Evolutionary conservation across 495 filamentous ascomycete species (phyloP).

Genomic region (Penicillium steckii): DNA sequence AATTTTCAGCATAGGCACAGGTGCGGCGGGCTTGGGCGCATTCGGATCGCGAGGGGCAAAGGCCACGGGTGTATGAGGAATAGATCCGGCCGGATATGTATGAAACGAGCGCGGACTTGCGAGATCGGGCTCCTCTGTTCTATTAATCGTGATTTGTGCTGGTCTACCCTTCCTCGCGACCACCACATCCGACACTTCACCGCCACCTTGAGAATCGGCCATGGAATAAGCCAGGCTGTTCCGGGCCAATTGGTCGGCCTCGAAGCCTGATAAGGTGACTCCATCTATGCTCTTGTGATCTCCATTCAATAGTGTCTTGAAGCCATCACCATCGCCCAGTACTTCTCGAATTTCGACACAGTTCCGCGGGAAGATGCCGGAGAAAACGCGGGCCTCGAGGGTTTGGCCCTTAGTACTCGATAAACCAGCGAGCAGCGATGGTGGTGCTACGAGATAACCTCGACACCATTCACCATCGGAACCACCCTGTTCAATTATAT

Average conservation of each 20-base stretch:
- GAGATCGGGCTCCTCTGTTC: slow-evolving; percentile 33
- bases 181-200: slow-evolving; percentile 39
- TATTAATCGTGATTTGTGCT: slow-evolving; percentile 42
- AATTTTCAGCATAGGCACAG: slow-evolving; percentile 95
- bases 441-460: slow-evolving; percentile 92
- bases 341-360: slow-evolving; percentile 86
- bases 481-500: slow-evolving; percentile 97
- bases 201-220: slow-evolving; percentile 23
- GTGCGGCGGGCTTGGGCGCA: slow-evolving; percentile 77
- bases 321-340: slow-evolving; percentile 56
- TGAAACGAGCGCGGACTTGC: slow-evolving; percentile 33
- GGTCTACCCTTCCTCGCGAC: slow-evolving; percentile 44
- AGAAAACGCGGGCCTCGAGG: slow-evolving; percentile 92
- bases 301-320: slow-evolving; percentile 34
- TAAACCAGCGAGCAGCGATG: slow-evolving; percentile 86
- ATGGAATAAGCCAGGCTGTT: slow-evolving; percentile 32
- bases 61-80: slow-evolving; percentile 37
- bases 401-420: slow-evolving; percentile 91
- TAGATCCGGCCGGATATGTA: slow-evolving; percentile 27
- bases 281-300: slow-evolving; percentile 29
- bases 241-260: slow-evolving; percentile 22
- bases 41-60: slow-evolving; percentile 47
- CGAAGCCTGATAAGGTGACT: slow-evolving; percentile 17
- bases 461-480: slow-evolving; percentile 84
- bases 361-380: slow-evolving; percentile 89